Base-by-base conservation (phyloP, 352 stramenopile species). In the Phytophthora pini region DNA sequence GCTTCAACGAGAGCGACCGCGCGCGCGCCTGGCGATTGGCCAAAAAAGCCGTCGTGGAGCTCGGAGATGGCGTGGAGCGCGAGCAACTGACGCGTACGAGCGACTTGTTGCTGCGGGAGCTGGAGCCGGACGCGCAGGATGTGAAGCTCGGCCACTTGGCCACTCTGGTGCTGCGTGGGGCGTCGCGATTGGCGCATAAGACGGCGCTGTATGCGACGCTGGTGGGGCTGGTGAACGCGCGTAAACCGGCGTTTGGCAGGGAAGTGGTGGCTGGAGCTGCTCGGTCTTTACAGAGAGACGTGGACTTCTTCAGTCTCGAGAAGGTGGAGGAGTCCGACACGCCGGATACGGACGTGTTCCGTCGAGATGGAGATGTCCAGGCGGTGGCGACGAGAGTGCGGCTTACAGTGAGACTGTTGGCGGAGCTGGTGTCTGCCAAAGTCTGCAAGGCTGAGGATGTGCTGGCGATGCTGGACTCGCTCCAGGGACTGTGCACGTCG, bases 31-130 rank as follows among this genome's bases (percentile, higher is more conserved):
- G 85, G 85, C 83, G 85, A 6, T 58, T 94, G 45, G 72, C 80
- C 29, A 92, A 92, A 61, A 92, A 95, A 63, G 77, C 71, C 22
- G 64, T 93, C 43, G 70, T 95, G 36, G 83, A 93, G 61, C 72
- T 93, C 2, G 78, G 82, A 8, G 84, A 91, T 58, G 76, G 79
- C 46, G 78, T 74, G 29, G 69, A 88, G 52, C 80, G 74, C 36
- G 80, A 90, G 12, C 74, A 90, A 24, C 54, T 92, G 22, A 51
- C 57, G 40, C 78, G 77, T 36, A 76, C 77, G 5, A 72, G 72
- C 27, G 51, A 63, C 0, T 64, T 82, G 47, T 69, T 92, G 43
- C 54, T 86, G 13, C 59, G 54, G 17, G 83, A 94, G 66, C 54
- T 92, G 26, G 80, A 89, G 20, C 56, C 54, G 3, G 82, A 84